A percentile compares a stretch with the other conserved stretches of the same genome.
Conservation (phyloP, 2,329 filamentous ascomycete genomes). For the Aspergillus quadricinctus region DNA sequence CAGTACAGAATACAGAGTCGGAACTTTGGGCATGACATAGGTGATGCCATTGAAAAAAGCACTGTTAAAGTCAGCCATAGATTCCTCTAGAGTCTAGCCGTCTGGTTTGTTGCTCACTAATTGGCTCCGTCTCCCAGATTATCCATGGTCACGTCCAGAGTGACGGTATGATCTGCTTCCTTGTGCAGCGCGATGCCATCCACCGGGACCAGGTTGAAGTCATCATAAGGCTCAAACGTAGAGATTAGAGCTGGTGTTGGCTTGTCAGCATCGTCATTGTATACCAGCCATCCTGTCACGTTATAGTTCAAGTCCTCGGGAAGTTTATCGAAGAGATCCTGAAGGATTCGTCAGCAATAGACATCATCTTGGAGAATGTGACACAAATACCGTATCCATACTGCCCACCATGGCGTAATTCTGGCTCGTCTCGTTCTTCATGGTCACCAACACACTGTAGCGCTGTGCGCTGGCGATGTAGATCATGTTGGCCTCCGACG, state of each 20-base stretch:
- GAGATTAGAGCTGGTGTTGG: slow-evolving; percentile 50
- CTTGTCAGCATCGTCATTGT: slow-evolving; percentile 41
- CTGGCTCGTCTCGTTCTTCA: slow-evolving; percentile 53
- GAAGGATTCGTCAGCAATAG: slow-evolving; percentile 12
- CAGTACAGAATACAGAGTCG: slow-evolving; percentile 69
- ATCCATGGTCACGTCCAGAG: slow-evolving; percentile 56
- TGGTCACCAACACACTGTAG: slow-evolving; percentile 50
- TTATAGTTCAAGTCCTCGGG: slow-evolving; percentile 57
- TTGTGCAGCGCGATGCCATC: neutral
- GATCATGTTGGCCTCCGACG: slow-evolving; percentile 56
- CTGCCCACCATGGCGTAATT: slow-evolving; percentile 64
- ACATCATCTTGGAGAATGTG: slow-evolving; percentile 4
- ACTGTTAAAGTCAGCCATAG: slow-evolving; percentile 35
- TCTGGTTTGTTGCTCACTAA: slow-evolving; percentile 52
- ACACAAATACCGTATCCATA: slow-evolving; percentile 56
- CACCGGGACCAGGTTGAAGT: slow-evolving; percentile 40
- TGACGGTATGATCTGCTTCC: slow-evolving; percentile 8
- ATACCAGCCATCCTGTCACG: slow-evolving; percentile 45
- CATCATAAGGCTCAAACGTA: slow-evolving; percentile 61
- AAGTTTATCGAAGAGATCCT: slow-evolving; percentile 63
- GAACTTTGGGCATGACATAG: slow-evolving; percentile 69
- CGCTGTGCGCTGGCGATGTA: slow-evolving; percentile 65
- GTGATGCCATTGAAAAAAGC: slow-evolving; percentile 74
- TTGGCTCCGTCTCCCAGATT: slow-evolving; percentile 9
- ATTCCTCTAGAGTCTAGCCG: slow-evolving; percentile 39